Evolutionary conservation across 148 eudicot species (phyloP).

Genomic region (Cornus florida): DNA sequence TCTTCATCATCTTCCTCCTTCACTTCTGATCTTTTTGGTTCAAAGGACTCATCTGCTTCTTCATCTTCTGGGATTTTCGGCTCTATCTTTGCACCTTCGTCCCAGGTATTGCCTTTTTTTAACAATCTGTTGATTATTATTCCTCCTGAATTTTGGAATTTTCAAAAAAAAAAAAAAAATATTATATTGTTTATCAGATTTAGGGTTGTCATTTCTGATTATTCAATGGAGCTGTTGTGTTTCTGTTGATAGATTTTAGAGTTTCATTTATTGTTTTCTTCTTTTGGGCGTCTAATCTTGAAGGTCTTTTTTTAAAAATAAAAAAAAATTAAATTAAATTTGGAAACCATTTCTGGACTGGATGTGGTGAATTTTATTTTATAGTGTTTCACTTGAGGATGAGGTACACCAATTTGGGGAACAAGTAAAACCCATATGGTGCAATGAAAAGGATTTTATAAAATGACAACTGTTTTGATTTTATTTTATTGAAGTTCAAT

Average conservation of each 20-base stretch:
- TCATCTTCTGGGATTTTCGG: constrained; percentile 44
- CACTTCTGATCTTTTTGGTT: constrained; percentile 70
- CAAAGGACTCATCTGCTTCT: constrained; percentile 45
- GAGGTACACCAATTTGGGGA: too few species aligned
- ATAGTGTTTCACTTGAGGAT: too few species aligned
- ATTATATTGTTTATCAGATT: not conserved
- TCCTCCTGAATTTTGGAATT: not conserved
- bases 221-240: not conserved
- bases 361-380: too few species aligned
- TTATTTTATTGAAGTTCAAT: too few species aligned
- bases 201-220: constrained; percentile 34
- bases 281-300: not conserved
- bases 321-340: too few species aligned
- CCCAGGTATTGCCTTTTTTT: constrained; percentile 38
- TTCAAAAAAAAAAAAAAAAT: too few species aligned
- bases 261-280: not conserved
- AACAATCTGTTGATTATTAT: not conserved
- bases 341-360: too few species aligned
- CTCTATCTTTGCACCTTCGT: constrained; percentile 40
- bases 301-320: too few species aligned
- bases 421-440: too few species aligned
- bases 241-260: not conserved
- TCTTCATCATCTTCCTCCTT: constrained; percentile 40
- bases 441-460: too few species aligned
- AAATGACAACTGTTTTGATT: too few species aligned